Percentiles rank a stretch among this genome's conserved stretches.
These are phyloP conservation scores for Colletotrichum nymphaeae DNA, from an alignment of 2,329 filamentous ascomycete genomes.

Conservation along the genomic window DNA sequence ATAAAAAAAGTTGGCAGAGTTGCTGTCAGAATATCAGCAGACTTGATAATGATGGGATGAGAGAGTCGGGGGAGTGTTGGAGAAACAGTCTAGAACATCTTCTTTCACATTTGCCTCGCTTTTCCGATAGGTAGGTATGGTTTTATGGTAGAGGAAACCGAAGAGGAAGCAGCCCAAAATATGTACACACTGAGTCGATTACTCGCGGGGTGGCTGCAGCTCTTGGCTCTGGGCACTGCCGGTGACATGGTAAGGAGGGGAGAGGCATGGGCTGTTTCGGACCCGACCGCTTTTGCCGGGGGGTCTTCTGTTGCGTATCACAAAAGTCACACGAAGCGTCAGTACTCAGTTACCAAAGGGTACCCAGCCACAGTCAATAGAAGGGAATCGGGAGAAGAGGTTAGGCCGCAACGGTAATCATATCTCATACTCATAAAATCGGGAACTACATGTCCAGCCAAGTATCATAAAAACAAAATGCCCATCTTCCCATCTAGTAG, in stretches of 20 bases:
- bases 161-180: not conserved
- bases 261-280: not conserved
- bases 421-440: conserved; percentile 3
- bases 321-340: not conserved
- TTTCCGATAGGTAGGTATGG: not conserved
- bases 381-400: not conserved
- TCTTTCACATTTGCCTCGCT: not conserved
- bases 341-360: not conserved
- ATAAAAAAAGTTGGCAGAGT: not conserved
- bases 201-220: not conserved
- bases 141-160: not conserved
- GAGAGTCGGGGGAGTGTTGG: too few relatives aligned
- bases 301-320: not conserved
- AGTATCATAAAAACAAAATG: not conserved
- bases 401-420: not conserved
- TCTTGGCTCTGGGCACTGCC: not conserved
- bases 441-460: conserved; percentile 1
- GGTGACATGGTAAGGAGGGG: not conserved
- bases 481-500: not conserved
- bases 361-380: not conserved
- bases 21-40: not conserved
- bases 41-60: not conserved
- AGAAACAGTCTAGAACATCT: not conserved
- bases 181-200: not conserved
- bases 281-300: not conserved